Conservation (phyloP, 2,329 filamentous ascomycete species). For the Penicillium sp. region DNA sequence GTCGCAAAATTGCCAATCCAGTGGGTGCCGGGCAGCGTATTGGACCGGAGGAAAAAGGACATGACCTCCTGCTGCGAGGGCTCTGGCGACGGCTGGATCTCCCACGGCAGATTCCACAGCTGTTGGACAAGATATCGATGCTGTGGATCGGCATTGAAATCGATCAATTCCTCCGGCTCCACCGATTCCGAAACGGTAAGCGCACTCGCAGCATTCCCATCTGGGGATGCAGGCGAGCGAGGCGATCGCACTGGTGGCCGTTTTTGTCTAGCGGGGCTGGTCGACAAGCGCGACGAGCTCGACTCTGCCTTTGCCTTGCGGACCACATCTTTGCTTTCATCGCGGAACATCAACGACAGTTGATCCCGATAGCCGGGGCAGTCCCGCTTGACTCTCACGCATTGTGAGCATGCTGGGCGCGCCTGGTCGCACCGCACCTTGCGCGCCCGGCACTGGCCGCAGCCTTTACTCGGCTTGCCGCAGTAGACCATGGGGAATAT, state of each 20-base stretch:
- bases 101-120: conserved; percentile 15
- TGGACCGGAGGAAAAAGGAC: conserved; percentile 38
- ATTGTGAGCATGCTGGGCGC: conserved; percentile 61
- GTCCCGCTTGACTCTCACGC: conserved; percentile 57
- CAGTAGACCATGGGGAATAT: conserved; percentile 40
- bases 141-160: conserved; percentile 23
- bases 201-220: conserved; percentile 17
- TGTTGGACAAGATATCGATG: conserved; percentile 15
- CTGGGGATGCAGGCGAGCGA: conserved; percentile 30
- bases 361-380: conserved; percentile 65
- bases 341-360: conserved; percentile 63
- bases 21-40: conserved; percentile 30
- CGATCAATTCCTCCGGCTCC: conserved; percentile 12
- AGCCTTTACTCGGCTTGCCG: conserved; percentile 47
- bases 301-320: conserved; percentile 49
- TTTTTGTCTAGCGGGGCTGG: conserved; percentile 11
- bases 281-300: neutral
- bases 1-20: conserved; percentile 27
- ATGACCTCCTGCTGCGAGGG: conserved; percentile 33
- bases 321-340: conserved; percentile 63
- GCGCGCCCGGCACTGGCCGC: conserved; percentile 43
- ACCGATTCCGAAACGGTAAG: conserved; percentile 3
- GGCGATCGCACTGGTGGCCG: conserved; percentile 11
- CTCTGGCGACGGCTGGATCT: conserved; percentile 27
- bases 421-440: conserved; percentile 58